phyloP scores from a whole-genome alignment of 441 rosid genomes.

The Bruguiera hainesii region DNA sequence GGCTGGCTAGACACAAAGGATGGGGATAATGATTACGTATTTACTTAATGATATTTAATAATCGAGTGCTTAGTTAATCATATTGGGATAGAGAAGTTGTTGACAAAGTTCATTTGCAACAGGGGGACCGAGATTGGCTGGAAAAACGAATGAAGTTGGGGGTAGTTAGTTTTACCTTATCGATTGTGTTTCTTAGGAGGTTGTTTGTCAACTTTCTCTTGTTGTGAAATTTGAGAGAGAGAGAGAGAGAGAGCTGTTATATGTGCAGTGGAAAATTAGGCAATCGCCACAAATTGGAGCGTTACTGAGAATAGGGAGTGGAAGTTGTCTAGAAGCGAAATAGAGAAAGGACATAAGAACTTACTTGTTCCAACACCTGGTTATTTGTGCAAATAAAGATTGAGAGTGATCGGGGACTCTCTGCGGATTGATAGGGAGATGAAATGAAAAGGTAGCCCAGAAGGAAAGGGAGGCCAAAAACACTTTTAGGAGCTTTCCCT shows the following conservation, averaged over 20 bases:
- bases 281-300: neutral
- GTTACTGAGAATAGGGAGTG: neutral
- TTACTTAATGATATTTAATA: too few relatives aligned
- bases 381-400: neutral
- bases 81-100: too few relatives aligned
- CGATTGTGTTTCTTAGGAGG: too few relatives aligned
- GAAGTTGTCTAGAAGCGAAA: conserved; percentile 7
- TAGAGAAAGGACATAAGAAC: neutral
- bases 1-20: neutral
- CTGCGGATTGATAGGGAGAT: neutral
- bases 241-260: too few relatives aligned
- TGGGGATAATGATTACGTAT: too few relatives aligned
- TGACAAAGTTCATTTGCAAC: too few relatives aligned
- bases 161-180: too few relatives aligned
- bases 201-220: too few relatives aligned
- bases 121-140: neutral
- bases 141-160: neutral
- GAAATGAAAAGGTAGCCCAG: neutral
- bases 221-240: neutral
- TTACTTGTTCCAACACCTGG: neutral
- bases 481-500: too few relatives aligned
- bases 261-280: neutral
- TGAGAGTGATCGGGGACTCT: neutral
- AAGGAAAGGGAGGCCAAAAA: neutral
- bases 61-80: too few relatives aligned